These are phyloP conservation scores for Irpex sp. DNA, from an alignment of 1,284 basidiomycete species.

Conservation along the genomic window DNA sequence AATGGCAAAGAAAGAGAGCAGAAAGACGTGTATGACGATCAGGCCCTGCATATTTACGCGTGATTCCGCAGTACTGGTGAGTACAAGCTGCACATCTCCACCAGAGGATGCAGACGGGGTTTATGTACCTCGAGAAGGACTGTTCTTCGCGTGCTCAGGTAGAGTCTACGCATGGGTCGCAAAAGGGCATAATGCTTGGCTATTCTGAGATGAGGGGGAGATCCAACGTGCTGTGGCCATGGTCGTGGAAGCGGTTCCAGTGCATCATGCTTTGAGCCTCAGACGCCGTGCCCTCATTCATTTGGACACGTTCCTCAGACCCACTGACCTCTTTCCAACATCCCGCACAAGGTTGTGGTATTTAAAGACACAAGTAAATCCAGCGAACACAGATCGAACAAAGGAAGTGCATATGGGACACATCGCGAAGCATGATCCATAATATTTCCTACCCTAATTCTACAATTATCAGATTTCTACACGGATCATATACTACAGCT, in stretches of 20 bases:
- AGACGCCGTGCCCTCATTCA: neutral
- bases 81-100: neutral
- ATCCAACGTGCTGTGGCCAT: neutral
- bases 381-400: neutral
- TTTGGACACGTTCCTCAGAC: neutral
- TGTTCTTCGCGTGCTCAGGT: neutral
- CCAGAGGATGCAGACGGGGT: neutral
- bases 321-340: neutral
- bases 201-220: neutral
- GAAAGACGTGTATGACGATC: slow-evolving; percentile 7
- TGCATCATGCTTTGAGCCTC: neutral
- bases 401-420: neutral
- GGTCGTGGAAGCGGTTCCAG: neutral
- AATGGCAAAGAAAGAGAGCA: slow-evolving; percentile 8
- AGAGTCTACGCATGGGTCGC: neutral
- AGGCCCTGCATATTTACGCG: slow-evolving; percentile 7
- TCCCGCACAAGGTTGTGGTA: neutral
- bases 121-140: slow-evolving; percentile 10
- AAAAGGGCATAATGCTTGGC: neutral
- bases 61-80: neutral
- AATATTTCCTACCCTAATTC: neutral
- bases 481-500: neutral
- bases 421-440: neutral
- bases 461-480: neutral
- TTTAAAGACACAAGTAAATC: neutral